Conservation (phyloP, 169 alveolate species). For the Blepharisma undulans region DNA sequence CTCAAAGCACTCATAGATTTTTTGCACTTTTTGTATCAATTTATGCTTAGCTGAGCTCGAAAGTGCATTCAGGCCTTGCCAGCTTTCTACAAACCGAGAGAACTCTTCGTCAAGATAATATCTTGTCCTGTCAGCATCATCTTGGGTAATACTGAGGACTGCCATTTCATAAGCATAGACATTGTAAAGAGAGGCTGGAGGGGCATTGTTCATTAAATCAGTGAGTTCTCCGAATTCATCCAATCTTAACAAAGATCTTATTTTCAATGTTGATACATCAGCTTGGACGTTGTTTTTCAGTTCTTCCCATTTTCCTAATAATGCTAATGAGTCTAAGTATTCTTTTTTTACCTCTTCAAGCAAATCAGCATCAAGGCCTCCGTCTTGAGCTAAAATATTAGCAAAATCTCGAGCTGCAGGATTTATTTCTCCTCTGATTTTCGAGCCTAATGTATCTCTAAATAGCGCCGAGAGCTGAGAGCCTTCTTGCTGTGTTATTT, state of each 20-base stretch:
- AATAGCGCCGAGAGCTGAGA: neutral
- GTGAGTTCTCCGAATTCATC: constrained; percentile 19
- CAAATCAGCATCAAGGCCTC: neutral
- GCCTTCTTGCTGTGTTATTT: neutral
- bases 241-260: constrained; percentile 17
- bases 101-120: constrained; percentile 41
- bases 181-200: neutral
- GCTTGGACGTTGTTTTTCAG: neutral
- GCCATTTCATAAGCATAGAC: constrained; percentile 62
- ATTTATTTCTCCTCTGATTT: constrained; percentile 38
- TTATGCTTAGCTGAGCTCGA: constrained; percentile 40
- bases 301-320: constrained; percentile 43
- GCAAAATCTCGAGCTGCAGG: neutral
- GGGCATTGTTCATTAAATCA: neutral
- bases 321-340: constrained; percentile 9
- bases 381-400: neutral
- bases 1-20: constrained; percentile 41
- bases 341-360: constrained; percentile 28
- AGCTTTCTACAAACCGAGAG: constrained; percentile 22
- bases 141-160: constrained; percentile 53
- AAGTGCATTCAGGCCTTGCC: constrained; percentile 20
- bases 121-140: constrained; percentile 83
- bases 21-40: constrained; percentile 37
- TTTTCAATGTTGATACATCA: neutral
- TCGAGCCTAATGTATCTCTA: constrained; percentile 24